Base-by-base conservation (phyloP, 352 stramenopile species). In the Pythium periplocum region DNA sequence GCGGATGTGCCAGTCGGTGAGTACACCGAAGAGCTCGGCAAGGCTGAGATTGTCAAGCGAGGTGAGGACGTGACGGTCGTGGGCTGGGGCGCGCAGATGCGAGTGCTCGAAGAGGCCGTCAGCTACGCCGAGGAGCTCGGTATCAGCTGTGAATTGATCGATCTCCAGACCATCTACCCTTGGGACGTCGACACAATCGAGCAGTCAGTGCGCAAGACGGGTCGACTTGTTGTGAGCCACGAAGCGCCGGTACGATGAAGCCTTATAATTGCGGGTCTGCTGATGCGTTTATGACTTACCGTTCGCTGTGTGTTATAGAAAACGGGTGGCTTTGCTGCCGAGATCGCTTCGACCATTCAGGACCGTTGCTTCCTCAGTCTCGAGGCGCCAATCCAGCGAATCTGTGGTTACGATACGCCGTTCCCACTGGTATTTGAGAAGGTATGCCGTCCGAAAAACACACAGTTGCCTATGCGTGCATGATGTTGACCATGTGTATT, bases 391-490 rank as follows among this genome's bases (percentile, higher is more conserved):
- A 97, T 98, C 69, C 86, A 98, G 66, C 81, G 96, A 30, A 83
- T 95, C 0, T 93, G 82, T 38, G 97, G 94, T 48, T 98, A 98
- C 64, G 97, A 99, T 64, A 99, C 95, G 34, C 97, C 97, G 4
- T 99, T 99, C 71, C 94, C 95, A 0, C 76, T 99, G 43, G 83
- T 96, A 8, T 98, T 98, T 71, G 97, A 99, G 66, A 98, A 98
- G 66, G 79, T 86, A 26, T 26, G 26, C 50, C 30, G 12, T n/a
- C 17, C 17, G 17, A 43, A 43, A 43, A 43, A 43, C 38, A 43
- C 38, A 43, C 38, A 43, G 38, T 43, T 43, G 38, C 38, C 38
- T 43, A 43, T 43, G 38, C 38, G 38, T 43, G 11, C 37, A 40
- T 6, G 33, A 51, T 51, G 11, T 43, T 35, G 4, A 51, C 37